These are phyloP conservation scores for Cadophora luteo-olivacea DNA, from an alignment of 2,329 filamentous ascomycete species.

Conservation along the genomic window DNA sequence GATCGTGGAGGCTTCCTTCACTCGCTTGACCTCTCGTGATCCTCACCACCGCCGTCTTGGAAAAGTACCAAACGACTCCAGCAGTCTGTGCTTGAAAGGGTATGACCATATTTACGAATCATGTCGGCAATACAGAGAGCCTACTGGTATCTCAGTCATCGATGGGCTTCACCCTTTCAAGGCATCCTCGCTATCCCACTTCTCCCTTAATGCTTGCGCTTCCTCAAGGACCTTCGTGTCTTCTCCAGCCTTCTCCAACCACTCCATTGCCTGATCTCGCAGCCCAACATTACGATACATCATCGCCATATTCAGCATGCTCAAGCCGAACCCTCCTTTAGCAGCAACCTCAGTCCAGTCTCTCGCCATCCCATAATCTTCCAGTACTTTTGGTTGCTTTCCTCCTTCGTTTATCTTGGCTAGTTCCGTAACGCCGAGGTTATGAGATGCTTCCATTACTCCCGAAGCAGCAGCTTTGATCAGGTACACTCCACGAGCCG, in stretches of 20 bases:
- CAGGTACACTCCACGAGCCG: slow-evolving; percentile 37
- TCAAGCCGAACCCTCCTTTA: slow-evolving; percentile 35
- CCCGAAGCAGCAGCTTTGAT: slow-evolving; percentile 43
- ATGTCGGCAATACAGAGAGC: too few species aligned
- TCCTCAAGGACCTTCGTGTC: slow-evolving; percentile 25
- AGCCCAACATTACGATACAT: slow-evolving; percentile 37
- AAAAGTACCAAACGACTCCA: too few species aligned
- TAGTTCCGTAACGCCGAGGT: slow-evolving; percentile 41
- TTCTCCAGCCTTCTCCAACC: slow-evolving; percentile 36
- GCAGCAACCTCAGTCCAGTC: slow-evolving; percentile 43
- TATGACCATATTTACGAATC: too few species aligned
- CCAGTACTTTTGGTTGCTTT: slow-evolving; percentile 22
- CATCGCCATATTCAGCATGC: slow-evolving; percentile 41
- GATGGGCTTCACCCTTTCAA: background rate
- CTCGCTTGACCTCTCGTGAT: too few species aligned
- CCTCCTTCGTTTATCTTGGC: slow-evolving; percentile 25
- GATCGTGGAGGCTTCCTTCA: too few species aligned
- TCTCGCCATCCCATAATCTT: slow-evolving; percentile 40
- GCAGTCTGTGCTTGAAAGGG: too few species aligned
- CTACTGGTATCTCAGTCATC: too few species aligned
- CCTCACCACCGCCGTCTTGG: too few species aligned
- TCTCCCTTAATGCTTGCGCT: slow-evolving; percentile 1
- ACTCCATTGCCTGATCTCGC: slow-evolving; percentile 32
- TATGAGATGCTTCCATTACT: slow-evolving; percentile 41
- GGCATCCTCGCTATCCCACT: background rate